phyloP scores from a whole-genome alignment of 2,329 filamentous ascomycete genomes.

The Penicillium palitans region DNA sequence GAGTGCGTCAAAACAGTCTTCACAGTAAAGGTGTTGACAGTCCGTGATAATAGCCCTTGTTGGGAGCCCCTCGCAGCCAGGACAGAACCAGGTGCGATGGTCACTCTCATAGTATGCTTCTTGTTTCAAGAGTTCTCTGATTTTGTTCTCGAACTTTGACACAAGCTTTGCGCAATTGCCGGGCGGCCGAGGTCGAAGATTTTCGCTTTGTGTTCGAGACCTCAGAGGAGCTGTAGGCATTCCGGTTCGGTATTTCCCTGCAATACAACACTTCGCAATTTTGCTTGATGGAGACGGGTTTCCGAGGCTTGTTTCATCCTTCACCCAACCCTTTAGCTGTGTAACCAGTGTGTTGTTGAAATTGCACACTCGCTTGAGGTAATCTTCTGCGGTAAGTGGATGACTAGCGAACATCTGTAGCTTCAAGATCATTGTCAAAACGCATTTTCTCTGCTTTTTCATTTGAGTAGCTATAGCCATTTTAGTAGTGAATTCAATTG shows the following conservation, averaged over 20 bases:
- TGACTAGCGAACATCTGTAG: slow-evolving; percentile 2
- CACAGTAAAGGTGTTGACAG: slow-evolving; percentile 1
- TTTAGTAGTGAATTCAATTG: neutral
- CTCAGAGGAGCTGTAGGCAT: neutral
- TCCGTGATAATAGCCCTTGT: neutral
- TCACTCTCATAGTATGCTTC: neutral
- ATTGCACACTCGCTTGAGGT: slow-evolving; percentile 1
- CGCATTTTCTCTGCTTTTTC: neutral
- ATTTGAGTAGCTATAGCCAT: neutral
- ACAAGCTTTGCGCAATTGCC: neutral
- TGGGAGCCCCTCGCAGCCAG: neutral
- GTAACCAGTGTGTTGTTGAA: neutral
- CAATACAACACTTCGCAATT: neutral
- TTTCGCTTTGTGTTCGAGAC: neutral
- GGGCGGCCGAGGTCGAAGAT: neutral
- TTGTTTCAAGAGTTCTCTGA: neutral
- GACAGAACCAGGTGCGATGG: neutral
- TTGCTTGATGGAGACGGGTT: neutral
- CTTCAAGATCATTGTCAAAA: slow-evolving; percentile 2
- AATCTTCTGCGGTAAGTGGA: slow-evolving; percentile 1
- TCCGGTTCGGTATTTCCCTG: neutral
- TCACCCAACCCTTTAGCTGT: neutral
- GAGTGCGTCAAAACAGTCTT: neutral
- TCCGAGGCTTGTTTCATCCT: neutral
- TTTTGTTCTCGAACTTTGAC: neutral